These are phyloP conservation scores for Penicillium expansum DNA, from an alignment of 2,329 filamentous ascomycete genomes.

Conservation along the genomic window DNA sequence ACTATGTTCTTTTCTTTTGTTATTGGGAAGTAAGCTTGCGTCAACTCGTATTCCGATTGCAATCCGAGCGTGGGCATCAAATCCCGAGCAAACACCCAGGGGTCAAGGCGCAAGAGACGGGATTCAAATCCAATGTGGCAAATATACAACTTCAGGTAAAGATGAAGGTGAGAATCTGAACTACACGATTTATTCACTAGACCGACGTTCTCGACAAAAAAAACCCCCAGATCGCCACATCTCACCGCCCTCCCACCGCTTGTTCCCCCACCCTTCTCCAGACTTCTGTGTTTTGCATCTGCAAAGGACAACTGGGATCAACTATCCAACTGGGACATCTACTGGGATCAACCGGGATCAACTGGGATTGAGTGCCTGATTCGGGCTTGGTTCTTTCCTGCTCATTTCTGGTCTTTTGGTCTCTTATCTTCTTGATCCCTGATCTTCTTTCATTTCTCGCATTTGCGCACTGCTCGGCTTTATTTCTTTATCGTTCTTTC, in stretches of 20 bases:
- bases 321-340: not conserved
- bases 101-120: slow-evolving; percentile 6
- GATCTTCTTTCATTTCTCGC: not conserved
- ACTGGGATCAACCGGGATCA: not conserved
- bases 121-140: not conserved
- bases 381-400: slow-evolving; percentile 8
- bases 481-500: not conserved
- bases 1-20: not conserved
- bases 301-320: not conserved
- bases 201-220: not conserved
- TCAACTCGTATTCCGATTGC: slow-evolving; percentile 17
- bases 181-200: not conserved
- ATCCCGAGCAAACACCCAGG: not conserved
- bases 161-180: not conserved
- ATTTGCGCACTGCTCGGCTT: not conserved
- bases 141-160: not conserved
- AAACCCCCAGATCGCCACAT: slow-evolving; percentile 6
- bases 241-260: slow-evolving; percentile 21
- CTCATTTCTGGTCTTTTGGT: not conserved
- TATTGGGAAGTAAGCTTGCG: slow-evolving; percentile 5
- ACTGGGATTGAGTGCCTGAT: slow-evolving; percentile 8
- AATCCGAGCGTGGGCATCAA: slow-evolving; percentile 12
- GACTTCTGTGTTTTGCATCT: not conserved
- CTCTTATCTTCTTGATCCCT: not conserved
- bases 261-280: slow-evolving; percentile 14